phyloP scores from a whole-genome alignment of 345 rosid genomes.

The Populus tremula region DNA sequence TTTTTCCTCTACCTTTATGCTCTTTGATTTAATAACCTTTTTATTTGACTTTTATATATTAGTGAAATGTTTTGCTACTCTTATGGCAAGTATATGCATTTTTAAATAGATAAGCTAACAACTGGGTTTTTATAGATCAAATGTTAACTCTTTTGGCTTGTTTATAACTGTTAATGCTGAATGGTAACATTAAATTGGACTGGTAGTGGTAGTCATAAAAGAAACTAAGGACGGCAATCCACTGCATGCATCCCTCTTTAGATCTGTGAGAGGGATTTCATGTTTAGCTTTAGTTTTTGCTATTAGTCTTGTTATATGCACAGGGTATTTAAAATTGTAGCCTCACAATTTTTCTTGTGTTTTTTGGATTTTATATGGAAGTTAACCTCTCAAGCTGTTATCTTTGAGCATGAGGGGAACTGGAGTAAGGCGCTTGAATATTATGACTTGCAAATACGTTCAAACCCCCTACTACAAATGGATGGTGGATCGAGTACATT shows the following conservation, averaged over 20 bases:
- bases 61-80: not conserved
- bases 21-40: not conserved
- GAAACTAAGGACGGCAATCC: not conserved
- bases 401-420: conserved; percentile 94
- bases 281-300: not conserved
- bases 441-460: conserved; percentile 85
- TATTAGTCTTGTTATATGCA: not conserved
- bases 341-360: conserved; percentile 20
- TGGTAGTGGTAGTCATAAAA: not conserved
- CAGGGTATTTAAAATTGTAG: not conserved
- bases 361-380: conserved; percentile 30
- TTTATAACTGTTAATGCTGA: not conserved
- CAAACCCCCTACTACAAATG: conserved; percentile 41
- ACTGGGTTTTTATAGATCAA: not conserved
- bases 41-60: not conserved
- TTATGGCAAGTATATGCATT: not conserved
- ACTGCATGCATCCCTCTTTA: not conserved
- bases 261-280: not conserved
- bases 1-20: too few species aligned
- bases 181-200: not conserved
- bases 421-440: conserved; percentile 96
- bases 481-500: conserved; percentile 37
- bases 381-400: conserved; percentile 86
- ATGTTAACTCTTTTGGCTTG: not conserved
- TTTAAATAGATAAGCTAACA: not conserved